Evolutionary conservation across 257 asterid species (phyloP), one percentile per base, ranked within the genome.

Genomic region (Scutellaria minor): DNA sequence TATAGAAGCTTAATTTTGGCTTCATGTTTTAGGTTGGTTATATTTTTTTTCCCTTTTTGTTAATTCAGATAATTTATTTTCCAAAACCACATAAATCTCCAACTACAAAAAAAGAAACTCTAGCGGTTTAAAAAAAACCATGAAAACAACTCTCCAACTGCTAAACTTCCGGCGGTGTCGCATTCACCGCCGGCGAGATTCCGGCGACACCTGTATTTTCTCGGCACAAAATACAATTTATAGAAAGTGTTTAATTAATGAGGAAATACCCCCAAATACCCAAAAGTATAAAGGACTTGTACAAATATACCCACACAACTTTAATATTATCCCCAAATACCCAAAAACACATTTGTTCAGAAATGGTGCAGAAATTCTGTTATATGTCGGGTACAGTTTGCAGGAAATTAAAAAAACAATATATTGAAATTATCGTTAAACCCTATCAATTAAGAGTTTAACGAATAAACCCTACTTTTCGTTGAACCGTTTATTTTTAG

Each of bases 1-100:
- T 86, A 83, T 90, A 87, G 90, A 85, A 70, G 80, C 77, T 67
- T 67, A 73, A 52, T 48, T 79, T 79, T 77, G 78, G 78, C 77
- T 71, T 78, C 75, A 35, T 79, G 78, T 74, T 81, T 79, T 14
- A 66, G 67, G 82, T 81, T 82, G 10, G 72, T 53, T 75, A 18
- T 15, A 35, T 61, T 71, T 59, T 1, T n/a, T 2, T 6, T 0
- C 5, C 18, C 47, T 74, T 7, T 31, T 55, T 74, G 54, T 24
- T 52, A 37, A 45, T 35, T 60, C 37, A 31, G 37, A 31, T 40
- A 61, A 15, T 39, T 15, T 11, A 12, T 45, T 75, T 48, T 46
- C 31, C 63, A 40, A 13, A 41, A 15, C 31, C 18, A 46, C 60
- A 35, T 3, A 37, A 73, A 44, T 45, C 52, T 55, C 27, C 66